Conservation (phyloP, 768 basidiomycete genomes). For the Coprinellus micaceus region DNA sequence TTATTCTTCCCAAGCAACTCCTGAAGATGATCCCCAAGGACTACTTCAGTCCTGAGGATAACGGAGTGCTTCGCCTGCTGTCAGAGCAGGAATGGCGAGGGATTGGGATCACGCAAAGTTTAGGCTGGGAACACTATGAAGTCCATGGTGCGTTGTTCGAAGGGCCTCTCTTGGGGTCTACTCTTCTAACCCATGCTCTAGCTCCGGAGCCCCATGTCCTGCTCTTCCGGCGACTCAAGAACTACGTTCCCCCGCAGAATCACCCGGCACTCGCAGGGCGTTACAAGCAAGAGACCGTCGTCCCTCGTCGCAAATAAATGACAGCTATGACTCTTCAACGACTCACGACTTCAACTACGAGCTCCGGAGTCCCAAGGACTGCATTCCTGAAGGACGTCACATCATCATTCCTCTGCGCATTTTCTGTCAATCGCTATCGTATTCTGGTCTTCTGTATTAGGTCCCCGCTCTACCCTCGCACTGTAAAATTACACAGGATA, state of each 20-base stretch:
- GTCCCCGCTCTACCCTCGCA: constrained; percentile 1
- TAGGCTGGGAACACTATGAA: constrained; percentile 97
- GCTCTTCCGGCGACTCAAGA: constrained; percentile 81
- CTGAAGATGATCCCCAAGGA: constrained; percentile 90
- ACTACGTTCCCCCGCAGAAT: constrained; percentile 54
- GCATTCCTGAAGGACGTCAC: neutral
- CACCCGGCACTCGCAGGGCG: constrained; percentile 40
- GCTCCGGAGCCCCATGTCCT: constrained; percentile 93
- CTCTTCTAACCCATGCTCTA: constrained; percentile 24
- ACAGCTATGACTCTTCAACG: neutral
- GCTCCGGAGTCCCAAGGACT: too few relatives aligned
- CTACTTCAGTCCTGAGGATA: constrained; percentile 70
- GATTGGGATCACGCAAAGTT: constrained; percentile 92
- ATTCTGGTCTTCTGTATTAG: constrained; percentile 5
- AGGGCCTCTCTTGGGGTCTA: neutral
- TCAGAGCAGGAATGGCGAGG: constrained; percentile 91
- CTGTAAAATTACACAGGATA: neutral
- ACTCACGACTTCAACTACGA: too few relatives aligned
- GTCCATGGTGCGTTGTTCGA: constrained; percentile 69
- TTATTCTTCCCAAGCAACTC: constrained; percentile 92
- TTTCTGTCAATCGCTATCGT: too few relatives aligned
- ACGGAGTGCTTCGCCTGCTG: constrained; percentile 77
- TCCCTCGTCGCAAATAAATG: constrained; percentile 38
- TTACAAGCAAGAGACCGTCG: constrained; percentile 16
- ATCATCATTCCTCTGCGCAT: constrained; percentile 1